Evolutionary conservation across 768 basidiomycete species (phyloP), one percentile per base, ranked within the genome.

Genomic region (Phlegmacium glaucopus): DNA sequence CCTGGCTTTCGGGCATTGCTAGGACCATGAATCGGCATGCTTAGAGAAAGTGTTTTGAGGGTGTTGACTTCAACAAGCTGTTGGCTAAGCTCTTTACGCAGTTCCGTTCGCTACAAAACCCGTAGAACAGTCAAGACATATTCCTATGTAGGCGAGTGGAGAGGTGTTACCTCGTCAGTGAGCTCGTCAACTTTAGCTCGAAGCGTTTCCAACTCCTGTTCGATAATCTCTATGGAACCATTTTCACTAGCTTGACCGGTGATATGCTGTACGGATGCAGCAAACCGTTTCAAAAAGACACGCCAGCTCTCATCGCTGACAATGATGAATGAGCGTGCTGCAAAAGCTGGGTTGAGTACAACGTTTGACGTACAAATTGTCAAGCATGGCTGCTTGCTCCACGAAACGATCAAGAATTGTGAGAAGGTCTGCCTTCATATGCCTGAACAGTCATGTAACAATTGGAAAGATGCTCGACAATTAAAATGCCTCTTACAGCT

Each of bases 51-150:
- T 0, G 81, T 71, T 56, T 80, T 81, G 39, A 88, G 63, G 1
- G 83, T 80, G 42, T 80, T 85, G 49, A 83, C 68, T 58, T 89
- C 85, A 0, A 80, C 85, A n/a, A 78, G 66, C 57, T 84, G 82
- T 43, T 83, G 73, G 45, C 76, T 75, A 4, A 88, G 62, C 49
- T 84, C 73, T 35, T 74, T 72, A 17, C 72, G 72, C 18, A 89
- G 64, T 28, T 69, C 65, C 3, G 67, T 69, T 26, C 79, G 70
- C 85, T 87, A 49, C 9, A 30, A 36, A 8, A 25, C 22, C 25
- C 22, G 17, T 46, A 39, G 47, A 27, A 56, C 16, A 46, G 30
- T 13, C 22, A 22, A 29, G 42, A 13, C 18, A 27, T 10, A 29
- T 32, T 18, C 28, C 38, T 15, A 17, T 44, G 39, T 41, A 2